These are phyloP conservation scores for Chlamydomonas urium DNA, from an alignment of 139 green algal genomes.

Conservation along the genomic window DNA sequence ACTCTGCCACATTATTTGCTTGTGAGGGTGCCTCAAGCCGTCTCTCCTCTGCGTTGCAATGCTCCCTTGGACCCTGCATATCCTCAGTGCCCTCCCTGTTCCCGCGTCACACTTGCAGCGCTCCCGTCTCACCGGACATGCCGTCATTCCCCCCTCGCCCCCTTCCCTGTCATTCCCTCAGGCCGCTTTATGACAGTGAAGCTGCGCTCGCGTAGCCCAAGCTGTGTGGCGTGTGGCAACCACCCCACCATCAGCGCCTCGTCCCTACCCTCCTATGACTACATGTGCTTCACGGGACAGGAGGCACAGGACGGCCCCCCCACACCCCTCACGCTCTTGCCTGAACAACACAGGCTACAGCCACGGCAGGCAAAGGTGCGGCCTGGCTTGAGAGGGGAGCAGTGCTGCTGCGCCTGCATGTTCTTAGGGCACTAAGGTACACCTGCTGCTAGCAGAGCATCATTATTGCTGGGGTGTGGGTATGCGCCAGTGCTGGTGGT, in stretches of 20 bases:
- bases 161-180: background rate
- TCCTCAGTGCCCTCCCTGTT: background rate
- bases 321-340: constrained; percentile 41
- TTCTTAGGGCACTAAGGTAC: background rate
- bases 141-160: background rate
- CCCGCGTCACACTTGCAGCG: background rate
- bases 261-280: constrained; percentile 1
- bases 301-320: constrained; percentile 41
- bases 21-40: background rate
- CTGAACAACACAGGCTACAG: constrained; percentile 14
- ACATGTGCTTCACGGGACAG: constrained; percentile 24
- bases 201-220: constrained; percentile 47
- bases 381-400: too few species aligned
- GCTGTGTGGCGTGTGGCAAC: constrained; percentile 67
- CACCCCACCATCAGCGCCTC: constrained; percentile 42
- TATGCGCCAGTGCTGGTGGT: background rate
- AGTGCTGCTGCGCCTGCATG: background rate
- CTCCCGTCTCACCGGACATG: background rate
- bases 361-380: background rate
- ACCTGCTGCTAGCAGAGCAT: background rate
- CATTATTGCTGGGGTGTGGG: background rate
- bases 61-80: background rate
- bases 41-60: background rate
- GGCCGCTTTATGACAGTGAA: constrained; percentile 70
- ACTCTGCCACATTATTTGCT: background rate